A percentile compares a stretch with the other conserved stretches of the same genome.
Conservation (phyloP, 257 asterid species). For the Scutellaria baicalensis region DNA sequence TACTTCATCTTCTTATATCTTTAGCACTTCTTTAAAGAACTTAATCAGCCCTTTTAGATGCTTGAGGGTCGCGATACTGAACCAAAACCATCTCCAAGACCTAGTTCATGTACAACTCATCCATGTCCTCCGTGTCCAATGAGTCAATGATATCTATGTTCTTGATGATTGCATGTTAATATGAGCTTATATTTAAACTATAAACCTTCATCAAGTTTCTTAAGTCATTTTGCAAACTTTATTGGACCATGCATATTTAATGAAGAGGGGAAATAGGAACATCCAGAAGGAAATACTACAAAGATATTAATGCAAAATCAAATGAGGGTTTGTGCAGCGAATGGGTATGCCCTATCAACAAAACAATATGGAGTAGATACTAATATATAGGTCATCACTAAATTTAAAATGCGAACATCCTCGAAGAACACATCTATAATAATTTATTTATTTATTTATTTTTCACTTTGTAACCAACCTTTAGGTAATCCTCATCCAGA, state of each 20-base stretch:
- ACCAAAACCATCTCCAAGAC: too few species aligned
- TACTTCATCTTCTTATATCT: not conserved
- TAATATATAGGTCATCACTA: not conserved
- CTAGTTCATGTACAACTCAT: too few species aligned
- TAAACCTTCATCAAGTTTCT: not conserved
- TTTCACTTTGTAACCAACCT: slow-evolving; percentile 42
- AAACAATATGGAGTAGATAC: not conserved
- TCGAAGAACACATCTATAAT: not conserved
- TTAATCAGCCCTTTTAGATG: not conserved
- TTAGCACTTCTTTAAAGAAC: not conserved
- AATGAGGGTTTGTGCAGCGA: not conserved
- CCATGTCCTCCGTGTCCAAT: too few species aligned
- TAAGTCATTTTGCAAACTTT: not conserved
- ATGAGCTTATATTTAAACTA: not conserved
- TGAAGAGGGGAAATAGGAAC: not conserved
- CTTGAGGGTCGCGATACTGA: not conserved
- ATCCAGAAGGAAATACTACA: not conserved
- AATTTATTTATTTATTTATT: not conserved
- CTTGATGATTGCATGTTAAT: not conserved
- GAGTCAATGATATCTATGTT: not conserved
- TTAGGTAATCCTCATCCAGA: slow-evolving; percentile 62
- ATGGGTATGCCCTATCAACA: too few species aligned
- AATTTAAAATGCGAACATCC: not conserved
- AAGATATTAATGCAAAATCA: not conserved
- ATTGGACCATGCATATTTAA: not conserved